Percentiles rank a stretch among this genome's conserved stretches.
phyloP scores from a whole-genome alignment of 371 early-diverging fungal genomes.

The Blakeslea trispora region DNA sequence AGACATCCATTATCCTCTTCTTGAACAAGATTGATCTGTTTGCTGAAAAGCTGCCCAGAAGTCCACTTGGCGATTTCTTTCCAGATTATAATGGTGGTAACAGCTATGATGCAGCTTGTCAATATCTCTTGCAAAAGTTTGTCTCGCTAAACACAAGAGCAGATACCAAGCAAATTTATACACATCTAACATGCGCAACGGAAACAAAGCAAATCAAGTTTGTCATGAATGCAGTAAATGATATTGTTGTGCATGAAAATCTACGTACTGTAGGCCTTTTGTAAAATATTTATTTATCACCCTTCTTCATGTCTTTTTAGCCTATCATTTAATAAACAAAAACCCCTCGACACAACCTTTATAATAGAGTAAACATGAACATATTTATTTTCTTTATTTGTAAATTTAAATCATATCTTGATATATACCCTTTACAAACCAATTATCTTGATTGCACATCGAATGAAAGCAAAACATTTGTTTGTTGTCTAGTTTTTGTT shows the following conservation, averaged over 20 bases:
- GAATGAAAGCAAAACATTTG: too few relatives aligned
- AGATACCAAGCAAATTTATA: slow-evolving; percentile 41
- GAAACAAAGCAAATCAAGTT: slow-evolving; percentile 68
- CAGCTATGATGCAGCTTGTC: slow-evolving; percentile 56
- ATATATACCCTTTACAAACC: too few relatives aligned
- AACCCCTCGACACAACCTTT: not conserved
- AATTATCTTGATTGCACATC: too few relatives aligned
- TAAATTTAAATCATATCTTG: too few relatives aligned
- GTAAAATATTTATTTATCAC: slow-evolving; percentile 23
- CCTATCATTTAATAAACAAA: not conserved
- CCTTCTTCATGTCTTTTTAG: not conserved
- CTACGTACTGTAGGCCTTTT: slow-evolving; percentile 61
- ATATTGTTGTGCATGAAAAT: slow-evolving; percentile 64
- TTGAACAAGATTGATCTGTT: slow-evolving; percentile 82
- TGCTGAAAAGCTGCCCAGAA: slow-evolving; percentile 63
- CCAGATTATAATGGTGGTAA: slow-evolving; percentile 61
- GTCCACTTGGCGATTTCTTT: slow-evolving; percentile 66
- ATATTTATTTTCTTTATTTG: too few relatives aligned
- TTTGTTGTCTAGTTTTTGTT: too few relatives aligned
- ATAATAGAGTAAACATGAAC: not conserved
- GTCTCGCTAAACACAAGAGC: slow-evolving; percentile 32
- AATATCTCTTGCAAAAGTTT: slow-evolving; percentile 42
- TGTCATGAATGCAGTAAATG: slow-evolving; percentile 68
- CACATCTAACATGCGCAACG: slow-evolving; percentile 58
- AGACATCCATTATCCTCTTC: slow-evolving; percentile 77